These are phyloP conservation scores for Neocatenulostroma microsporum DNA, from an alignment of 2,329 filamentous ascomycete genomes.

Conservation along the genomic window DNA sequence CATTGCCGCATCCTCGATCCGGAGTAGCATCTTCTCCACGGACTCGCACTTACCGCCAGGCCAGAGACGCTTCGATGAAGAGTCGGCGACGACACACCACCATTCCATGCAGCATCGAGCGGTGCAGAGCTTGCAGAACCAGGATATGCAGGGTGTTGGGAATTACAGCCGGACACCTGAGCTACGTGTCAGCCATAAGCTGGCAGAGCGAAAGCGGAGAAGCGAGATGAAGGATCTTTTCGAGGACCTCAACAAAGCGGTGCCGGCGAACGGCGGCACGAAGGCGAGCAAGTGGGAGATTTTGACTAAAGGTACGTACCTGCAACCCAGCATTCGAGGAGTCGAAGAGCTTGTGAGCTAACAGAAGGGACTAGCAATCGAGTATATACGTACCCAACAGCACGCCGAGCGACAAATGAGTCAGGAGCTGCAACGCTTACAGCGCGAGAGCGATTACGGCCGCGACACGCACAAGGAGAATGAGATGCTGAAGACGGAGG, in stretches of 20 bases:
- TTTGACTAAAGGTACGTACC: slow-evolving; percentile 65
- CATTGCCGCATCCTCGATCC: slow-evolving; percentile 66
- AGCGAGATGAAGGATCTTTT: slow-evolving; percentile 87
- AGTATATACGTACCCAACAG: slow-evolving; percentile 39
- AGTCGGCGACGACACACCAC: slow-evolving; percentile 53
- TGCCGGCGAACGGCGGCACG: slow-evolving; percentile 71
- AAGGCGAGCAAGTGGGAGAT: slow-evolving; percentile 91
- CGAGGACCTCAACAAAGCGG: slow-evolving; percentile 67
- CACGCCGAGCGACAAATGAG: slow-evolving; percentile 33
- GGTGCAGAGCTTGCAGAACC: slow-evolving; percentile 55
- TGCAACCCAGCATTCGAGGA: too few species aligned
- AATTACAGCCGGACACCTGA: slow-evolving; percentile 79
- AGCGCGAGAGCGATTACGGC: slow-evolving; percentile 37
- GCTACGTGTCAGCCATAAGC: slow-evolving; percentile 73
- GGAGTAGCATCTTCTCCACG: slow-evolving; percentile 69
- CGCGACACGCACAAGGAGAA: slow-evolving; percentile 41
- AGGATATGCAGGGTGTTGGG: slow-evolving; percentile 54
- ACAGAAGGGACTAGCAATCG: slow-evolving; percentile 46
- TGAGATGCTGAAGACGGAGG: slow-evolving; percentile 39
- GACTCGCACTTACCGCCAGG: slow-evolving; percentile 65
- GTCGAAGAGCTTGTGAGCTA: too few species aligned
- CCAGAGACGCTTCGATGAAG: slow-evolving; percentile 65
- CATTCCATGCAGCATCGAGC: slow-evolving; percentile 69
- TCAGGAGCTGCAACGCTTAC: slow-evolving; percentile 34
- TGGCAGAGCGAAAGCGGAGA: slow-evolving; percentile 72